phyloP scores from a whole-genome alignment of 2,329 filamentous ascomycete genomes.

The Colletotrichum incanum region DNA sequence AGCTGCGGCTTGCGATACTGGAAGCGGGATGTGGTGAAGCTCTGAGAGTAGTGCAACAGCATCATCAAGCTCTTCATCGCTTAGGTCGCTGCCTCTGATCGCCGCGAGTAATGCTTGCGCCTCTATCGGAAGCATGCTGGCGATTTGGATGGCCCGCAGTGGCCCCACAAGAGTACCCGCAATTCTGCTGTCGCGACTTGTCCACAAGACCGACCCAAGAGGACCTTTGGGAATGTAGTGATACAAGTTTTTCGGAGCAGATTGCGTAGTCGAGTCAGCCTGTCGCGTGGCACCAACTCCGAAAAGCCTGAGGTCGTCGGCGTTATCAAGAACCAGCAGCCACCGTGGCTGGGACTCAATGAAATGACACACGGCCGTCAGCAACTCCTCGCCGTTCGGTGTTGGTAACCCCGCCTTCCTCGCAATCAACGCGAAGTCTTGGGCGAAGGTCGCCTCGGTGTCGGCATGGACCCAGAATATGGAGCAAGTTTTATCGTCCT shows the following conservation, averaged over 20 bases:
- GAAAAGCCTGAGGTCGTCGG: neutral
- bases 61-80: neutral
- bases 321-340: neutral
- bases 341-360: neutral
- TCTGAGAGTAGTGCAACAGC: neutral
- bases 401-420: neutral
- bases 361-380: neutral
- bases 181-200: neutral
- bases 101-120: neutral
- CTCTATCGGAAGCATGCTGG: neutral
- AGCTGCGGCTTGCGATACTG: neutral
- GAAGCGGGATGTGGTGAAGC: neutral
- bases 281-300: neutral
- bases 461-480: constrained; percentile 3
- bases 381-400: neutral
- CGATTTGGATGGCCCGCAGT: neutral
- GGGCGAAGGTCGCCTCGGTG: neutral
- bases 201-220: neutral
- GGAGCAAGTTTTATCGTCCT: neutral
- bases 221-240: neutral
- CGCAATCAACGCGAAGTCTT: neutral
- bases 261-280: neutral
- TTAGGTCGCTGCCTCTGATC: too few relatives aligned
- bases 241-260: neutral
- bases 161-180: neutral